These are phyloP conservation scores for Lichtheimia hyalospora DNA, from an alignment of 371 early-diverging fungal species.

Conservation along the genomic window DNA sequence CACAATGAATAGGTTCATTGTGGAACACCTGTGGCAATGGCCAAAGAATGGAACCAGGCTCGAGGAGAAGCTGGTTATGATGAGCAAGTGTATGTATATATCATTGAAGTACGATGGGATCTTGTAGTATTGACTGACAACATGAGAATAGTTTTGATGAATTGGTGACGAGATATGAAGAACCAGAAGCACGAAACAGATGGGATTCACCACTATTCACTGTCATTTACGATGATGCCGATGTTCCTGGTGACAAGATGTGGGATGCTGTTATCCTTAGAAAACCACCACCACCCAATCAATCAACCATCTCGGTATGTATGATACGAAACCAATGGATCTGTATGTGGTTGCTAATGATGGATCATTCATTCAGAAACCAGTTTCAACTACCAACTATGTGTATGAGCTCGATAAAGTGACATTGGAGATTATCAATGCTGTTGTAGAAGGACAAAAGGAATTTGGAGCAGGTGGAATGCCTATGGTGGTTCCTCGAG, in stretches of 20 bases:
- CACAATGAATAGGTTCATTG: slow-evolving; percentile 57
- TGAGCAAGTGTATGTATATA: slow-evolving; percentile 39
- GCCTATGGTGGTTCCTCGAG: slow-evolving; percentile 64
- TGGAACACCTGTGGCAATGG: slow-evolving; percentile 64
- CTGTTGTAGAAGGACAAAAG: slow-evolving; percentile 77
- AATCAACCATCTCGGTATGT: slow-evolving; percentile 75
- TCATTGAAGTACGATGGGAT: neutral
- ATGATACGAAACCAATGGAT: neutral
- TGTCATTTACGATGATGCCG: slow-evolving; percentile 70
- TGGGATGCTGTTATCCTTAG: slow-evolving; percentile 78
- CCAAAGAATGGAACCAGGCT: slow-evolving; percentile 66
- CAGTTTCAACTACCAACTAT: slow-evolving; percentile 87
- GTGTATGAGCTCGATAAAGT: slow-evolving; percentile 86
- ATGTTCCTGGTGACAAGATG: slow-evolving; percentile 64
- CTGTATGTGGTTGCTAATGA: neutral
- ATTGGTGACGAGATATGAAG: slow-evolving; percentile 89
- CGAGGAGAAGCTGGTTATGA: slow-evolving; percentile 54
- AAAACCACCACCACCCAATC: slow-evolving; percentile 82
- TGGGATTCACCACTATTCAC: slow-evolving; percentile 97
- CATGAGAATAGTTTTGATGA: slow-evolving; percentile 68
- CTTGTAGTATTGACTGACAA: too few relatives aligned
- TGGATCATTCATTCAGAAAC: slow-evolving; percentile 53
- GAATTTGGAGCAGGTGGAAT: slow-evolving; percentile 62
- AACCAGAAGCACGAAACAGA: slow-evolving; percentile 85
- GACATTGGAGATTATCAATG: slow-evolving; percentile 79